phyloP scores from a whole-genome alignment of 2,329 filamentous ascomycete genomes.

The Neopestalotiopsis clavispora region DNA sequence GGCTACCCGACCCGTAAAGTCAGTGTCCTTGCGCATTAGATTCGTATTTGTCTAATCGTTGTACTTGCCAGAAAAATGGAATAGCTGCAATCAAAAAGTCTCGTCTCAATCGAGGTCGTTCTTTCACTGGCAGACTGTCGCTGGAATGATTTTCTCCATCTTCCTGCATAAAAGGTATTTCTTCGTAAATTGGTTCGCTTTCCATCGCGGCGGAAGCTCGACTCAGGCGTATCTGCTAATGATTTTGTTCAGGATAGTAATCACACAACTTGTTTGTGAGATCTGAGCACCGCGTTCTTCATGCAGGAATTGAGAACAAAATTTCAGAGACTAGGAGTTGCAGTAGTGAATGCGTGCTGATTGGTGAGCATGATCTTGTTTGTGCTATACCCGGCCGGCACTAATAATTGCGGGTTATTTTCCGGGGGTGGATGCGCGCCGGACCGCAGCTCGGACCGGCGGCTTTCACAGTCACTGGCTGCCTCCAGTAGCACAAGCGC shows the following conservation, averaged over 20 bases:
- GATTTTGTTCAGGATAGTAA: background rate
- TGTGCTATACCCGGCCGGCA: background rate
- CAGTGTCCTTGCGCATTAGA: background rate
- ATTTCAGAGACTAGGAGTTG: background rate
- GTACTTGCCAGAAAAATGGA: background rate
- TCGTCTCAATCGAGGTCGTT: background rate
- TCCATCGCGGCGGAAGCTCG: background rate
- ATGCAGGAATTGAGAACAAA: background rate
- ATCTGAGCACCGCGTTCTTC: background rate
- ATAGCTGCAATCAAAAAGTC: background rate
- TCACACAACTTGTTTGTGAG: background rate
- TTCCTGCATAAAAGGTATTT: background rate
- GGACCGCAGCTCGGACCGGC: background rate
- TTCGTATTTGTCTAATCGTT: background rate
- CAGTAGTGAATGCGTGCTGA: background rate
- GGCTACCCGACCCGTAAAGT: background rate
- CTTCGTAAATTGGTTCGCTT: background rate
- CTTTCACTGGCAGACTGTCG: background rate
- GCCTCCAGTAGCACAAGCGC: background rate
- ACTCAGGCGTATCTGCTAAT: background rate
- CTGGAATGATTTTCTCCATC: background rate
- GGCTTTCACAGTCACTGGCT: background rate
- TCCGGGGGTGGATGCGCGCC: background rate
- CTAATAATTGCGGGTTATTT: background rate
- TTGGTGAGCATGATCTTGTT: background rate